Conservation (phyloP, 306 rosid genomes). For the Ormosia semicastrata region DNA sequence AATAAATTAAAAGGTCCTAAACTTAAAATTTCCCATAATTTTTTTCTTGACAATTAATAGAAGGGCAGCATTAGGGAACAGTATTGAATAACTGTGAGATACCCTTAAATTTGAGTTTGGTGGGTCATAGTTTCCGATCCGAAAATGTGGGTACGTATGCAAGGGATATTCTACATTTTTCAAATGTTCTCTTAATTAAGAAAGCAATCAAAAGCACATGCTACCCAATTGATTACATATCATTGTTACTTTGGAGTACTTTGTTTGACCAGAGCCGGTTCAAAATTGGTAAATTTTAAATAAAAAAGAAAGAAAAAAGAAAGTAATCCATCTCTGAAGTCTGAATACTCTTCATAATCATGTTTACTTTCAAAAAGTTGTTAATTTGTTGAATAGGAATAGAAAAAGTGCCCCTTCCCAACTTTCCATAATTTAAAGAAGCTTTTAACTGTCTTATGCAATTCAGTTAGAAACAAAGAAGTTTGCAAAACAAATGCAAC, state of each 20-base stretch:
- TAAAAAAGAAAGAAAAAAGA: background rate
- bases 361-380: conserved; percentile 27
- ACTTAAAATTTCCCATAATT: background rate
- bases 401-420: background rate
- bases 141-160: conserved; percentile 30
- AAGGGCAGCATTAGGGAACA: background rate
- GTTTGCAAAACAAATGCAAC: conserved; percentile 1
- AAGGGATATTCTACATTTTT: conserved; percentile 19
- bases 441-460: conserved; percentile 16
- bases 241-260: conserved; percentile 37
- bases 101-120: conserved; percentile 3
- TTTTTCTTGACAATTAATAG: background rate
- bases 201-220: conserved; percentile 47
- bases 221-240: conserved; percentile 36
- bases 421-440: conserved; percentile 10
- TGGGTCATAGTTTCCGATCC: conserved; percentile 23
- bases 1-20: background rate
- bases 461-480: conserved; percentile 10
- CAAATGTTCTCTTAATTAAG: conserved; percentile 28
- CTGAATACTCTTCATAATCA: conserved; percentile 6
- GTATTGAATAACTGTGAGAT: background rate
- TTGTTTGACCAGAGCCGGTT: conserved; percentile 35
- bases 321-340: background rate
- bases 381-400: conserved; percentile 20
- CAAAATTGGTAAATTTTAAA: conserved; percentile 4